Conservation (phyloP, 2,329 filamentous ascomycete species). For the Diaporthe amygdali region DNA sequence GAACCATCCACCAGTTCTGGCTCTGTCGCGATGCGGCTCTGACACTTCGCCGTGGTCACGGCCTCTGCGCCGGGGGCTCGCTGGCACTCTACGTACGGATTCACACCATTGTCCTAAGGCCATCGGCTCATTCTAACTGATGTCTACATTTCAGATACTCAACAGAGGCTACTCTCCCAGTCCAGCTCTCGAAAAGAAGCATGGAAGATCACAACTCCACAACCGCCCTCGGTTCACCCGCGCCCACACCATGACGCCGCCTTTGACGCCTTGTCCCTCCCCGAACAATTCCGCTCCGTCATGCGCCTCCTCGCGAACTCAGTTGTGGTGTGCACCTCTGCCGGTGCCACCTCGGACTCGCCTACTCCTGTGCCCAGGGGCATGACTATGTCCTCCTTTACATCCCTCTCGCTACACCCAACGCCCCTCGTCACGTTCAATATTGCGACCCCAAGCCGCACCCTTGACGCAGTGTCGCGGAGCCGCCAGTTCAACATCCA, state of each 20-base stretch:
- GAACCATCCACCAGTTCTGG: neutral
- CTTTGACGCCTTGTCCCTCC: constrained; percentile 33
- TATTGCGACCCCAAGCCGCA: constrained; percentile 60
- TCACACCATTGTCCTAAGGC: neutral
- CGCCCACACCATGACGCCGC: constrained; percentile 27
- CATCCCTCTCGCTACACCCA: constrained; percentile 58
- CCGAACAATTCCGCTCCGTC: constrained; percentile 55
- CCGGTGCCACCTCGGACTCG: constrained; percentile 19
- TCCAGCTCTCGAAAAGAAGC: neutral
- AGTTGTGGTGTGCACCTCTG: constrained; percentile 60
- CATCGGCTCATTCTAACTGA: neutral
- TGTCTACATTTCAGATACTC: neutral
- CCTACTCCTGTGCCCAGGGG: constrained; percentile 39
- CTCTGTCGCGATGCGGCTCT: neutral
- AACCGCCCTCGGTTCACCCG: constrained; percentile 42
- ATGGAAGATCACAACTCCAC: constrained; percentile 38
- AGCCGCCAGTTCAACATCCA: constrained; percentile 60
- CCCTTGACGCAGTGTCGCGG: constrained; percentile 53
- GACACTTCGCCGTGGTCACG: neutral
- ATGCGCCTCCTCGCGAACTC: constrained; percentile 61
- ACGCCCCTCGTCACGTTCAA: constrained; percentile 62
- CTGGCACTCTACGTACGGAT: neutral
- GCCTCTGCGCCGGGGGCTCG: constrained; percentile 16
- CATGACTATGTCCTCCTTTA: constrained; percentile 67
- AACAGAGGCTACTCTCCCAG: neutral